Evolutionary conservation across 768 basidiomycete genomes (phyloP).

Genomic region (Cubamyces lactineus): DNA sequence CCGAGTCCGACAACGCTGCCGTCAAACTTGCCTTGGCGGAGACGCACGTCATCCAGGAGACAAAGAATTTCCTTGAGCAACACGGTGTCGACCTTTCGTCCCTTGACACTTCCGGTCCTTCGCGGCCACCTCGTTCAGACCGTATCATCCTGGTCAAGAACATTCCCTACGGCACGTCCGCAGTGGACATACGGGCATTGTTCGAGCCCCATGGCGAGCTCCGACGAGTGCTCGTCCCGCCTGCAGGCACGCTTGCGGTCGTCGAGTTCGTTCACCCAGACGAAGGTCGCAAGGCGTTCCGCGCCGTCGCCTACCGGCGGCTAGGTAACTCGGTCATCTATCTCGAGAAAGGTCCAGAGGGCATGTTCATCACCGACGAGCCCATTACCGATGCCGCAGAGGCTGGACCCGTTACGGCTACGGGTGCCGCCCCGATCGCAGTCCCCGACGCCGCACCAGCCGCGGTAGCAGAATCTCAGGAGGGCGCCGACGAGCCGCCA

Average conservation of each 20-base stretch:
- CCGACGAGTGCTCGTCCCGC: slow-evolving; percentile 77
- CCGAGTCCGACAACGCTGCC: slow-evolving; percentile 79
- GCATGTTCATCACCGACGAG: slow-evolving; percentile 60
- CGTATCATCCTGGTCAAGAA: slow-evolving; percentile 94
- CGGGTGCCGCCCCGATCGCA: slow-evolving; percentile 40
- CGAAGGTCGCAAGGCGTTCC: slow-evolving; percentile 77
- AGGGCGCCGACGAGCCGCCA: slow-evolving; percentile 40
- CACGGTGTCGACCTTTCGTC: slow-evolving; percentile 69
- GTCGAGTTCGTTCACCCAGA: slow-evolving; percentile 79
- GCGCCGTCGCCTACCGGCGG: slow-evolving; percentile 82
- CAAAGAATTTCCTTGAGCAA: slow-evolving; percentile 84
- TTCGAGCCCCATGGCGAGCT: slow-evolving; percentile 79
- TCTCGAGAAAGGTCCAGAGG: slow-evolving; percentile 87
- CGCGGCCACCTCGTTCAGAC: slow-evolving; percentile 56
- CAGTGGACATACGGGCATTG: slow-evolving; percentile 73
- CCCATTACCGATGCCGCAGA: slow-evolving; percentile 20
- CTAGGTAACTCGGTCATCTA: slow-evolving; percentile 91
- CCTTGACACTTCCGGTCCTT: slow-evolving; percentile 46
- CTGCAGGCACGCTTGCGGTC: slow-evolving; percentile 90
- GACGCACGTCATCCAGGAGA: slow-evolving; percentile 94
- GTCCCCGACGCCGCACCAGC: slow-evolving; percentile 44
- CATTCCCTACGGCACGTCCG: slow-evolving; percentile 88
- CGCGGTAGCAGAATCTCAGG: slow-evolving; percentile 36
- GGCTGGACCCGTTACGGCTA: slow-evolving; percentile 26
- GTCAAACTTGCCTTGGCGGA: slow-evolving; percentile 97